A percentile compares a stretch with the other conserved stretches of the same genome.
Evolutionary conservation across 2,329 filamentous ascomycete species (phyloP).

Genomic region (Colletotrichum sp.): DNA sequence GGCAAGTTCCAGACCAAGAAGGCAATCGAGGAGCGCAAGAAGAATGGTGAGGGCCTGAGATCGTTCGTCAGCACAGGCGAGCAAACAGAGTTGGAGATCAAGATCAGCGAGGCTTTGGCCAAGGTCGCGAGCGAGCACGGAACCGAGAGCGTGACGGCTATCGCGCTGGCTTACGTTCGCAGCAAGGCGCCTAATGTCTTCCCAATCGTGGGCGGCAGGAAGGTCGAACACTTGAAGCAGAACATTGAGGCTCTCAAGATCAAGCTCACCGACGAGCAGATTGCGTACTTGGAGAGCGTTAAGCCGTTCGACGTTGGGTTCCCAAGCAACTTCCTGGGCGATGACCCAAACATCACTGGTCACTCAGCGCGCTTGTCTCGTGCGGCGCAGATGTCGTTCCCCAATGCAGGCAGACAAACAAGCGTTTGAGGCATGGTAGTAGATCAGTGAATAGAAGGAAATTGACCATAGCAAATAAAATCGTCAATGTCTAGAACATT

Average conservation of each 20-base stretch:
- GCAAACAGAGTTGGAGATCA: constrained; percentile 52
- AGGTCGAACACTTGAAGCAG: constrained; percentile 54
- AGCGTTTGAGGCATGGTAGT: background rate
- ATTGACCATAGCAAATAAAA: background rate
- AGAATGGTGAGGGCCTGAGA: constrained; percentile 42
- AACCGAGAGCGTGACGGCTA: constrained; percentile 59
- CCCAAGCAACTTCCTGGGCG: constrained; percentile 47
- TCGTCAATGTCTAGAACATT: background rate
- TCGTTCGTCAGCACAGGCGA: constrained; percentile 24
- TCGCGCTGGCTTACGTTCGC: constrained; percentile 59
- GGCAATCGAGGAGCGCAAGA: constrained; percentile 32
- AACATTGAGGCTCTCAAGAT: constrained; percentile 62
- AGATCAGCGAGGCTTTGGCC: constrained; percentile 62
- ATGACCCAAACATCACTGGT: constrained; percentile 25
- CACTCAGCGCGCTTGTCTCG: background rate
- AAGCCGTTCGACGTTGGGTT: constrained; percentile 61
- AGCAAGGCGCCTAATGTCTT: constrained; percentile 57
- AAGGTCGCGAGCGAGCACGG: constrained; percentile 62
- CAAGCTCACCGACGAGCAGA: constrained; percentile 52
- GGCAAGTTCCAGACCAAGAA: constrained; percentile 52
- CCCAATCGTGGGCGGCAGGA: constrained; percentile 57
- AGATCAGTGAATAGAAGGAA: rapidly evolving
- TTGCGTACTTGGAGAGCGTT: constrained; percentile 58
- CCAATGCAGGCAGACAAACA: constrained; percentile 3
- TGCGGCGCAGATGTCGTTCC: constrained; percentile 11